phyloP scores from a whole-genome alignment of 108 stramenopile genomes.

The Parmales sp. region DNA sequence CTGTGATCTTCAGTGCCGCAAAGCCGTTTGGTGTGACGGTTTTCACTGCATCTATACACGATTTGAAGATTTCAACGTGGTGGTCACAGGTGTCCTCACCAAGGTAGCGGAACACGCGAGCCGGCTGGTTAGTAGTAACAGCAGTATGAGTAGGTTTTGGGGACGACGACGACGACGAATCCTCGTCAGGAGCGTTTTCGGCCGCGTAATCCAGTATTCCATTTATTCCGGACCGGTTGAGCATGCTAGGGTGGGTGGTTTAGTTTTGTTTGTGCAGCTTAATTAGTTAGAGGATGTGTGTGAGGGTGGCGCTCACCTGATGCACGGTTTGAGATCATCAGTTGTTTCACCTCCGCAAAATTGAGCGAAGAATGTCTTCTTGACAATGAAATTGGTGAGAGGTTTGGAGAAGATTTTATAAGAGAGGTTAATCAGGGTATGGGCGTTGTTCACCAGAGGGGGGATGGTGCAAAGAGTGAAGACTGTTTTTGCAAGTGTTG shows the following conservation, averaged over 20 bases:
- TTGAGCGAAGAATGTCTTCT: slow-evolving; percentile 77
- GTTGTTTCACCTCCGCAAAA: slow-evolving; percentile 88
- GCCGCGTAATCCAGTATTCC: slow-evolving; percentile 95
- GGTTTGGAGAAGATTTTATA: slow-evolving; percentile 33
- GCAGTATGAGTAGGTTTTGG: neutral
- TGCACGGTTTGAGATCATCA: slow-evolving; percentile 45
- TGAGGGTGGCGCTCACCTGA: too few species aligned
- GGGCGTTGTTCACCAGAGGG: too few species aligned
- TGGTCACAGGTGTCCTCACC: slow-evolving; percentile 70
- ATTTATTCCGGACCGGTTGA: slow-evolving; percentile 45
- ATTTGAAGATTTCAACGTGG: slow-evolving; percentile 51
- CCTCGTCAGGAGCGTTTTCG: slow-evolving; percentile 52
- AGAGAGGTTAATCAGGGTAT: slow-evolving; percentile 33
- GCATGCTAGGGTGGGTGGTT: too few species aligned
- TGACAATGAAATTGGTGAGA: slow-evolving; percentile 49
- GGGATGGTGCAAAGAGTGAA: too few species aligned
- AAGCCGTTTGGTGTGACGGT: slow-evolving; percentile 58
- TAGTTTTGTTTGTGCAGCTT: too few species aligned
- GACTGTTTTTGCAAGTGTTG: too few species aligned
- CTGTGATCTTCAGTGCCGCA: slow-evolving; percentile 91
- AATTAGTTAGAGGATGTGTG: too few species aligned
- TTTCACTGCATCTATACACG: slow-evolving; percentile 69
- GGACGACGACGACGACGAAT: slow-evolving; percentile 10
- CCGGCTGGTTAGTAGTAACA: slow-evolving; percentile 37
- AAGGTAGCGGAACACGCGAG: slow-evolving; percentile 61